Percentiles rank a stretch among this genome's conserved stretches.
Conservation (phyloP, 1,284 basidiomycete genomes). For the Hemileia vastatrix region DNA sequence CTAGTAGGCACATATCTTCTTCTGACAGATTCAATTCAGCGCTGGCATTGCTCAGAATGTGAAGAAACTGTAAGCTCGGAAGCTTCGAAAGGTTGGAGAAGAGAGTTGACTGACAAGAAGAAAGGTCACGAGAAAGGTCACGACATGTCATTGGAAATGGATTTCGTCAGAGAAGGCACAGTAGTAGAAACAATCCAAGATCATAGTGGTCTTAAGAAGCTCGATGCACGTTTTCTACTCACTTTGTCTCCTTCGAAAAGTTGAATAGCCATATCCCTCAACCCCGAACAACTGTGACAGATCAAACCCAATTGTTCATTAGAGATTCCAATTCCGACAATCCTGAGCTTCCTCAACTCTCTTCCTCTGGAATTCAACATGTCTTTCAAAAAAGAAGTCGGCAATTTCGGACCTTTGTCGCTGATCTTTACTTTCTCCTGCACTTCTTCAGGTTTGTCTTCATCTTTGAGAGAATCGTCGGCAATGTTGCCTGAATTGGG, state of each 20-base stretch:
- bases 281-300: too few relatives aligned
- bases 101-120: background rate
- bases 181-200: too few relatives aligned
- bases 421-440: conserved; percentile 15
- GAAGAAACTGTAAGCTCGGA: background rate
- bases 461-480: conserved; percentile 17
- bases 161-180: too few relatives aligned
- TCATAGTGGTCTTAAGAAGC: too few relatives aligned
- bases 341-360: conserved; percentile 29
- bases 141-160: too few relatives aligned
- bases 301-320: too few relatives aligned
- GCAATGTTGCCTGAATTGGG: conserved; percentile 25
- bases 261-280: conserved; percentile 39
- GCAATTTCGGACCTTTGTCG: conserved; percentile 6
- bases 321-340: too few relatives aligned
- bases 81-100: background rate
- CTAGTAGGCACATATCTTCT: background rate
- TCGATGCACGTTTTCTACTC: background rate
- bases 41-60: background rate
- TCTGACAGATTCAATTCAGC: background rate
- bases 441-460: conserved; percentile 29
- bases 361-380: conserved; percentile 25
- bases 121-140: too few relatives aligned
- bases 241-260: conserved; percentile 35
- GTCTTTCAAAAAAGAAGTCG: conserved; percentile 25